These are phyloP conservation scores for Parathielavia hyrcaniae DNA, from an alignment of 495 filamentous ascomycete species.

Conservation along the genomic window DNA sequence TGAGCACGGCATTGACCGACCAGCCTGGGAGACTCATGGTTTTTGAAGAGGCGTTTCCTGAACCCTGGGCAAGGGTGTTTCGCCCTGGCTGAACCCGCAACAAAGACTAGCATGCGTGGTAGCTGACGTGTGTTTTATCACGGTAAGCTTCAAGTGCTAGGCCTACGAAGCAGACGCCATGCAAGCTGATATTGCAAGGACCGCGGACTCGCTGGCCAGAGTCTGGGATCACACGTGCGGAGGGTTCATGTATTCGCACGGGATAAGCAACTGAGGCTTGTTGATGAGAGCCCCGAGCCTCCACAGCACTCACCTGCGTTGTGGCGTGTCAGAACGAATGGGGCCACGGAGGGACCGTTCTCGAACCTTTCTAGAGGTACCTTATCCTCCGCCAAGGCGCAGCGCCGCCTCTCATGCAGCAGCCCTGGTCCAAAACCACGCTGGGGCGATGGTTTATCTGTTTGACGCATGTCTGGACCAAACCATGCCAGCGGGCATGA, in stretches of 20 bases:
- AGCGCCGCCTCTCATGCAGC: constrained; percentile 12
- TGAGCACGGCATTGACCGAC: constrained; percentile 11
- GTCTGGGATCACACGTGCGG: not conserved
- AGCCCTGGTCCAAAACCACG: constrained; percentile 5
- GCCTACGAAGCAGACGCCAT: not conserved
- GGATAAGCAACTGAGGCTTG: not conserved
- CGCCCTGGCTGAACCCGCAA: not conserved
- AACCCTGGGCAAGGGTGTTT: not conserved
- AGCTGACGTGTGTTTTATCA: not conserved
- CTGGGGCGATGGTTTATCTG: constrained; percentile 30
- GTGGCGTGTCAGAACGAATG: constrained; percentile 1
- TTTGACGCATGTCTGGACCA: constrained; percentile 46
- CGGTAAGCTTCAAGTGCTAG: too few species aligned
- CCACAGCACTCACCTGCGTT: not conserved
- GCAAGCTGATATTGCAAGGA: constrained; percentile 9
- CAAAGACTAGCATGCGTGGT: not conserved
- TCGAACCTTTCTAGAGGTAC: constrained; percentile 24
- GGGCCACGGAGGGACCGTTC: not conserved
- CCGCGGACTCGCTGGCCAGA: not conserved
- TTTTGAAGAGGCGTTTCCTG: not conserved
- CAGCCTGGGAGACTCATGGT: constrained; percentile 12
- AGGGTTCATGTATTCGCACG: constrained; percentile 3
- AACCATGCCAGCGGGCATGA: constrained; percentile 33
- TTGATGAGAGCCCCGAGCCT: constrained; percentile 15
- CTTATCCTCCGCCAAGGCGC: constrained; percentile 16